Percentiles rank a stretch among this genome's conserved stretches.
Evolutionary conservation across 345 rosid species (phyloP).

Genomic region (Corchorus capsularis): DNA sequence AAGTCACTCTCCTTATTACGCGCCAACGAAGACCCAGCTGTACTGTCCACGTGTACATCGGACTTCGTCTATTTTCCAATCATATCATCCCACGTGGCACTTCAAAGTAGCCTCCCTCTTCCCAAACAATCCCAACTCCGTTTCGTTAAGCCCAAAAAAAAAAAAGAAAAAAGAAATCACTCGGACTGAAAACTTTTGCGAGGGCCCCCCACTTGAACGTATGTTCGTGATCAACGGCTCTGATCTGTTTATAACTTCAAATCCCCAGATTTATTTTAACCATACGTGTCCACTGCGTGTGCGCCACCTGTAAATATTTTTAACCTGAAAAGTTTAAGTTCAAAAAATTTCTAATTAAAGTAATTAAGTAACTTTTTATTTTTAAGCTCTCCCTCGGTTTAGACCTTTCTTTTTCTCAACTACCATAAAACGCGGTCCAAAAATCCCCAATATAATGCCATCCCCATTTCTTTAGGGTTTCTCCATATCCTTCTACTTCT

Average conservation of each 20-base stretch:
- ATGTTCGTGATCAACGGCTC: constrained; percentile 19
- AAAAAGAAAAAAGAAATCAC: background rate
- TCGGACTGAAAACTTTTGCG: background rate
- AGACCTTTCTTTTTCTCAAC: constrained; percentile 27
- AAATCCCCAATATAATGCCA: constrained; percentile 30
- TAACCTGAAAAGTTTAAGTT: background rate
- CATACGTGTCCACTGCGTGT: constrained; percentile 28
- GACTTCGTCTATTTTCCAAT: constrained; percentile 11
- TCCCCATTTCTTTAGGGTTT: constrained; percentile 30
- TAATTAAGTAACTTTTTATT: background rate
- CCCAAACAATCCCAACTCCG: background rate
- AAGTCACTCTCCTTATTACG: constrained; percentile 22
- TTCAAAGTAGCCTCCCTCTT: too few species aligned
- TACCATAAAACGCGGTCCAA: constrained; percentile 35
- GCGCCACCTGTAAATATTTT: background rate
- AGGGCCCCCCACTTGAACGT: background rate
- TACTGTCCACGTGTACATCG: constrained; percentile 18
- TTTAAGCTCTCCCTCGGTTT: background rate
- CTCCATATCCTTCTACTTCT: constrained; percentile 5
- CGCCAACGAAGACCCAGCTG: constrained; percentile 35
- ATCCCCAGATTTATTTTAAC: background rate
- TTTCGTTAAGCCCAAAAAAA: background rate
- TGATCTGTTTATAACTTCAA: background rate
- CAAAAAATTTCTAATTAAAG: background rate
- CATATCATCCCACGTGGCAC: constrained; percentile 13